These are phyloP conservation scores for Xerocomellus amylosporus DNA, from an alignment of 768 basidiomycete genomes.

Conservation along the genomic window DNA sequence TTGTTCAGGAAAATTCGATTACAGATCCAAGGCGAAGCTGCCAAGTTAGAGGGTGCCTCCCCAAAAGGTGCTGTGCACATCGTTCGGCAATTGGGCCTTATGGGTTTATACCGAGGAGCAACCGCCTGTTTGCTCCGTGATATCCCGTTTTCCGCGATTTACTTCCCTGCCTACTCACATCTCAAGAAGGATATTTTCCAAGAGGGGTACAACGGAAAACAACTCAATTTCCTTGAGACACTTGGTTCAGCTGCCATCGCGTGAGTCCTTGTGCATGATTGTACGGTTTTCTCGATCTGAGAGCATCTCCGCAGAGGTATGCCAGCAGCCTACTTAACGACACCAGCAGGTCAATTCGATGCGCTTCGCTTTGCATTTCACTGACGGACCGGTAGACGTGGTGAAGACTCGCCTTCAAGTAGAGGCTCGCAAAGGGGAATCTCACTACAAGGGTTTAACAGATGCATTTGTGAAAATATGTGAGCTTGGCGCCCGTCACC, in stretches of 20 bases:
- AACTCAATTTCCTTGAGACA: constrained; percentile 87
- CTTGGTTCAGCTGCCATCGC: constrained; percentile 77
- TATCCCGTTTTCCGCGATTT: constrained; percentile 95
- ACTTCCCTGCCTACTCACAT: constrained; percentile 86
- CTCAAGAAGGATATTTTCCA: constrained; percentile 92
- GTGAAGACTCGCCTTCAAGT: constrained; percentile 96
- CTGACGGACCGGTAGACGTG: constrained; percentile 60
- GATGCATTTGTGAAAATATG: constrained; percentile 93
- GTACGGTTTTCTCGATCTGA: constrained; percentile 27
- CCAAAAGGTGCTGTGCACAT: constrained; percentile 91
- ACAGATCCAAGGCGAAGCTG: constrained; percentile 94
- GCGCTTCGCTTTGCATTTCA: constrained; percentile 1
- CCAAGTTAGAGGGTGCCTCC: constrained; percentile 75
- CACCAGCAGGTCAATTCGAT: constrained; percentile 68
- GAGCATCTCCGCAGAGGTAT: constrained; percentile 66
- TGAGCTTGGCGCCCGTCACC: constrained; percentile 38
- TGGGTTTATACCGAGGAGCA: constrained; percentile 92
- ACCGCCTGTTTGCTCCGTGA: constrained; percentile 92
- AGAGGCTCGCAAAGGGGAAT: constrained; percentile 88
- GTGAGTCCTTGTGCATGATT: constrained; percentile 45
- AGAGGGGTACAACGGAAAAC: constrained; percentile 94
- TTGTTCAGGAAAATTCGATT: constrained; percentile 79
- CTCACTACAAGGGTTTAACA: constrained; percentile 82
- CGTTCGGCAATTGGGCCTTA: constrained; percentile 83
- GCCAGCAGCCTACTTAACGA: constrained; percentile 94